Base-by-base conservation (phyloP, 1,284 basidiomycete genomes). In the Microbotryomycetes sp. region DNA sequence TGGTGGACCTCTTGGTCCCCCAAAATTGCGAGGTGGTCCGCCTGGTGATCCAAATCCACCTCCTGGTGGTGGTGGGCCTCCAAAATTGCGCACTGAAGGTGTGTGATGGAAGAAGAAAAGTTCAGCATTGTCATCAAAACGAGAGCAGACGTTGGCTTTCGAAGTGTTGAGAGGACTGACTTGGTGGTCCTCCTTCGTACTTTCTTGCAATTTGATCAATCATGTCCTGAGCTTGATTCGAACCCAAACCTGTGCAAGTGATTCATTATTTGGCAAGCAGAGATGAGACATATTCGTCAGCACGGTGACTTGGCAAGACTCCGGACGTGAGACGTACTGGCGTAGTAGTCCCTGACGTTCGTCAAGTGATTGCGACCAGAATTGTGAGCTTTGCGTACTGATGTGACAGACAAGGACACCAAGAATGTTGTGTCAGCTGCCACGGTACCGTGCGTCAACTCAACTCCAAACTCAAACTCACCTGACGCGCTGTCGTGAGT, bases 351-450 rank as follows among this genome's bases (percentile, higher is more conserved):
- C 68, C 92, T 81, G 64, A 98, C 94, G 74, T 98, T 98, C 55
- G 90, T 82, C 48, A 97, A 82, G 75, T 98, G 94, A 78, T 98
- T 98, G 63, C 93, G 82, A 64, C 94, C 94, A 67, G 86, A 91
- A 78, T 97, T 97, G 78, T 98, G 94, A 52, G 94, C 94, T 78
- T 97, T 97, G 68, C 94, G 88, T 36, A 97, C 94, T 90, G 75
- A 59, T 53, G 9, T n/a, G n/a, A n/a, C n/a, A n/a, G n/a, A n/a
- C n/a, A n/a, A n/a, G n/a, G n/a, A n/a, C n/a, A n/a, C n/a, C n/a
- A n/a, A n/a, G n/a, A n/a, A n/a, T n/a, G n/a, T n/a, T n/a, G n/a
- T n/a, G n/a, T n/a, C n/a, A n/a, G n/a, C n/a, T n/a, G n/a, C n/a
- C n/a, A n/a, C n/a, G n/a, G n/a, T n/a, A n/a, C n/a, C n/a, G n/a